phyloP scores from a whole-genome alignment of 495 filamentous ascomycete species.

The Pseudoneurospora amorphoporcata region DNA sequence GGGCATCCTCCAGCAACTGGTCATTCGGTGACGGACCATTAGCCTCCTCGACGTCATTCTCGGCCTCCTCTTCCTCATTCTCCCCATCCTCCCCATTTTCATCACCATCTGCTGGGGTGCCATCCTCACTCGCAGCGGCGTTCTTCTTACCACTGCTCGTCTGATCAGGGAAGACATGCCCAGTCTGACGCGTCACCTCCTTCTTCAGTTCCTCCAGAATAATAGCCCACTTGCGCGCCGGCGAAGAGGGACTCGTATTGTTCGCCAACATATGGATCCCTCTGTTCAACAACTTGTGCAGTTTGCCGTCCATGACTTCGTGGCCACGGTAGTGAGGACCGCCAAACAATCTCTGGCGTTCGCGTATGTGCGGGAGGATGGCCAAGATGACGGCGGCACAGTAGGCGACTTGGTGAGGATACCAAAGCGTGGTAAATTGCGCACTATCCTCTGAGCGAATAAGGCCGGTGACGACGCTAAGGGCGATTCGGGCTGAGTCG shows the following conservation, averaged over 20 bases:
- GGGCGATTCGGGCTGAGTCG: slow-evolving; percentile 32
- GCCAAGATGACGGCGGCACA: slow-evolving; percentile 2
- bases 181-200: slow-evolving; percentile 6
- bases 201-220: slow-evolving; percentile 14
- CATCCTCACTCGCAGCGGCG: not conserved
- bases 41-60: not conserved
- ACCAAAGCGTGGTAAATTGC: slow-evolving; percentile 14
- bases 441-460: slow-evolving; percentile 3
- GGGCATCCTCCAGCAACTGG: slow-evolving; percentile 12
- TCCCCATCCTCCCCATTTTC: not conserved
- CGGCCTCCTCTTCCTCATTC: not conserved
- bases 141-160: not conserved
- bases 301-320: slow-evolving; percentile 1
- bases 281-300: slow-evolving; percentile 5
- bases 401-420: slow-evolving; percentile 14
- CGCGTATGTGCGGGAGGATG: slow-evolving; percentile 12
- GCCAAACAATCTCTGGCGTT: slow-evolving; percentile 4
- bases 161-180: not conserved
- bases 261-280: slow-evolving; percentile 2
- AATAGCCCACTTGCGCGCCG: slow-evolving; percentile 8
- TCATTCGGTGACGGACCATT: slow-evolving; percentile 3
- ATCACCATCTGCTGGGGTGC: not conserved
- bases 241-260: slow-evolving; percentile 7
- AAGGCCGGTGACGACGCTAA: slow-evolving; percentile 15
- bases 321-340: not conserved